Percentiles rank a stretch among this genome's conserved stretches.
phyloP scores from a whole-genome alignment of 106 monocot species.

The Apostasia shenzhenica region DNA sequence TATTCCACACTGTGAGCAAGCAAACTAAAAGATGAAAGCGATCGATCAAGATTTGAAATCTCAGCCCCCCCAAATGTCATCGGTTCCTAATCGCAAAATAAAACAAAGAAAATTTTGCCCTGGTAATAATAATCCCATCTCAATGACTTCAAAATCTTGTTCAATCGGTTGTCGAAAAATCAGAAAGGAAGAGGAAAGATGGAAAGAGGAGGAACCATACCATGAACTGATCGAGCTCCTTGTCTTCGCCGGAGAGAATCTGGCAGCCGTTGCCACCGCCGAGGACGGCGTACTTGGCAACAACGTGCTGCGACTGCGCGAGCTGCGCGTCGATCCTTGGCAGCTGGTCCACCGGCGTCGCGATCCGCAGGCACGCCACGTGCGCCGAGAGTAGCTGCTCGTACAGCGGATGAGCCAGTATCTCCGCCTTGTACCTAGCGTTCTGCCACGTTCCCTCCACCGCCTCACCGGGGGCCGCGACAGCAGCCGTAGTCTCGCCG shows the following conservation, averaged over 20 bases:
- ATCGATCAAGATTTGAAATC: too few relatives aligned
- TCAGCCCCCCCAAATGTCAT: too few relatives aligned
- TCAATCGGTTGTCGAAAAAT: too few relatives aligned
- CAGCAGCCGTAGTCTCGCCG: not conserved
- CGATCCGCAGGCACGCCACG: conserved; percentile 63
- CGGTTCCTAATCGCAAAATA: too few relatives aligned
- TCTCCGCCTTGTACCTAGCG: conserved; percentile 56
- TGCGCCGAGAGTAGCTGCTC: conserved; percentile 77
- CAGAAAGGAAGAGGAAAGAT: not conserved
- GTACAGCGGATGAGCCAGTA: conserved; percentile 60
- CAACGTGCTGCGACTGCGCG: conserved; percentile 52
- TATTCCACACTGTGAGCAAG: too few relatives aligned
- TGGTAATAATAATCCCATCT: too few relatives aligned
- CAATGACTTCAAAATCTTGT: too few relatives aligned
- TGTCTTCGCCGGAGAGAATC: conserved; percentile 18
- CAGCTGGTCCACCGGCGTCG: conserved; percentile 77
- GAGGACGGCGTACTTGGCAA: conserved; percentile 49
- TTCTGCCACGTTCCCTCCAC: conserved; percentile 31
- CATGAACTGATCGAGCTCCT: conserved; percentile 82
- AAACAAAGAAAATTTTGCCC: too few relatives aligned
- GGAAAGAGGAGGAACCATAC: conserved; percentile 12
- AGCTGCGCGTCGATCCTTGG: conserved; percentile 80
- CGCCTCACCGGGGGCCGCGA: not conserved
- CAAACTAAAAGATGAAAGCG: too few relatives aligned
- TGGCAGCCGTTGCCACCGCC: conserved; percentile 7